phyloP scores from a whole-genome alignment of 1,284 basidiomycete species.

The Boletus nobilissimus region DNA sequence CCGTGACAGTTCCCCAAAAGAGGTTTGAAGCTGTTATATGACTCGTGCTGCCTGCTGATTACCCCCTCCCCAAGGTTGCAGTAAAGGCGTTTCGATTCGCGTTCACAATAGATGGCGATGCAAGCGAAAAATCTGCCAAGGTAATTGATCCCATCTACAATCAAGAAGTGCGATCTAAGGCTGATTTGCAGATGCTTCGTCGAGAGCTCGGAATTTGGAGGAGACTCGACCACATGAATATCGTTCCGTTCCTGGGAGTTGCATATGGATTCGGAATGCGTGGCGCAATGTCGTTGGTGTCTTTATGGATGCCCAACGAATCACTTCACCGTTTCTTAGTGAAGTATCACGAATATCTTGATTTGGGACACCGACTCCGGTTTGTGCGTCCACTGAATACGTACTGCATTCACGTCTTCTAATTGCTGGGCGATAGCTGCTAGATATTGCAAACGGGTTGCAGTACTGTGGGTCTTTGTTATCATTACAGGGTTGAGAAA shows the following conservation, averaged over 20 bases:
- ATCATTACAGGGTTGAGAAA: neutral
- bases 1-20: neutral
- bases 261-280: constrained; percentile 30
- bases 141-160: neutral
- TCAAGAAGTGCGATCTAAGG: neutral
- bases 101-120: neutral
- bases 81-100: constrained; percentile 30
- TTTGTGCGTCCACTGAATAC: constrained; percentile 8
- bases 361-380: neutral
- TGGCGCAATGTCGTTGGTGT: constrained; percentile 30
- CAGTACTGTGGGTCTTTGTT: constrained; percentile 7
- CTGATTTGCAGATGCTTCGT: neutral
- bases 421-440: neutral
- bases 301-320: constrained; percentile 34
- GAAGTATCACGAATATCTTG: neutral
- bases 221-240: constrained; percentile 26
- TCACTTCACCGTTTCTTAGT: constrained; percentile 27
- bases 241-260: constrained; percentile 29
- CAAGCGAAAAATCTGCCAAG: neutral
- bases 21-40: constrained; percentile 10
- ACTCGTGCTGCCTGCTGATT: neutral
- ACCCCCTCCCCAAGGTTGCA: constrained; percentile 29
- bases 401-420: neutral
- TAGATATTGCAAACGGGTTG: constrained; percentile 17
- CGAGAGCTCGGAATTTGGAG: neutral